Conservation (phyloP, 2,329 filamentous ascomycete genomes). For the Fonsecaea pedrosoi region DNA sequence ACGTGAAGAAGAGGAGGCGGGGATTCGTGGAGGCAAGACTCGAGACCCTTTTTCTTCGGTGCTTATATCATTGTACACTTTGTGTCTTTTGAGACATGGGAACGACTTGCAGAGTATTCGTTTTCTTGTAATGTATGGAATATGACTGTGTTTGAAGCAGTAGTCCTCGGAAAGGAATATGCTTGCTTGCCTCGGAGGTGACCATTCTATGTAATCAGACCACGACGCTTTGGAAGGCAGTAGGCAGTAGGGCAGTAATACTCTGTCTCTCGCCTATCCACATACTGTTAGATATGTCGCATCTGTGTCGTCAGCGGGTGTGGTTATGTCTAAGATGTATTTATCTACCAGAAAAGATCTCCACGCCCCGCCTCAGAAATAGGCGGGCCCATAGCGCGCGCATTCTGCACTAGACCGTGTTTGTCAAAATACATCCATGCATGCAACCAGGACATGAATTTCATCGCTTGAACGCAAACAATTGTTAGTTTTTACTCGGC, state of each 20-base stretch:
- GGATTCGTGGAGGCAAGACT: not conserved
- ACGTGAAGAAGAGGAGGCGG: not conserved
- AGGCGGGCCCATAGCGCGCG: not conserved
- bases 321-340: not conserved
- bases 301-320: not conserved
- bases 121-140: not conserved
- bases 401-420: not conserved
- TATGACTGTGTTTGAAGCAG: not conserved
- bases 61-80: not conserved
- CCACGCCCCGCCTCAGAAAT: no score
- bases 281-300: not conserved
- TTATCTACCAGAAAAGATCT: no score
- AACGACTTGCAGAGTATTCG: not conserved
- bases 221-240: not conserved
- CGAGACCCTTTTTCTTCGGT: not conserved
- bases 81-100: not conserved
- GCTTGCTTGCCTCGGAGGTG: not conserved
- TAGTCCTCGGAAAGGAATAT: not conserved
- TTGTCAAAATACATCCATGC: not conserved
- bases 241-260: not conserved
- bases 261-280: not conserved
- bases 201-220: not conserved
- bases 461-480: not conserved
- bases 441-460: no score
- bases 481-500: not conserved